phyloP scores from a whole-genome alignment of 306 rosid genomes.

The Pachyrhizus erosus region DNA sequence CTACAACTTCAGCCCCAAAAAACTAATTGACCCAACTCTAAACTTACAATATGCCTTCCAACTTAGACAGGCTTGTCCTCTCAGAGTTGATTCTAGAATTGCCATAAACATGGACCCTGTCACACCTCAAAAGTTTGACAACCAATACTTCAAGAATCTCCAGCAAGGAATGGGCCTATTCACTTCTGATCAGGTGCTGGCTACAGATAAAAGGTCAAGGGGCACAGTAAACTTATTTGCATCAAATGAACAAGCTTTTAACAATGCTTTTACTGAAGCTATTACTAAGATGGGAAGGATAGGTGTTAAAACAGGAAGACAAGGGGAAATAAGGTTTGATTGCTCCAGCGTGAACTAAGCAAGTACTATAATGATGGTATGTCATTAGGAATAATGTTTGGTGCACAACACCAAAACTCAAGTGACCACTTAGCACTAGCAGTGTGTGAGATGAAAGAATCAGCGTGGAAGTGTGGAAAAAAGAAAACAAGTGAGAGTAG shows the following conservation, averaged over 20 bases:
- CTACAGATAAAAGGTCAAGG: constrained; percentile 61
- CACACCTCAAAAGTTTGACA: constrained; percentile 66
- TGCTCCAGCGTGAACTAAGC: constrained; percentile 50
- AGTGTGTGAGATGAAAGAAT: not conserved
- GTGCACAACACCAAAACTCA: not conserved
- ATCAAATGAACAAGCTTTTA: constrained; percentile 55
- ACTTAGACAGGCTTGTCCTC: constrained; percentile 61
- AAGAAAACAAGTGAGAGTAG: not conserved
- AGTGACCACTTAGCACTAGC: not conserved
- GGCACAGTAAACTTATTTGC: constrained; percentile 66
- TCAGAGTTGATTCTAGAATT: constrained; percentile 55
- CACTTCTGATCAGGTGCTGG: constrained; percentile 69
- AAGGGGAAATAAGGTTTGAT: constrained; percentile 67
- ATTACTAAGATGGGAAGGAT: constrained; percentile 70
- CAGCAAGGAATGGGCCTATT: constrained; percentile 74
- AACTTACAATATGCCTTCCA: constrained; percentile 54
- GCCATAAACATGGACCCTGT: constrained; percentile 70
- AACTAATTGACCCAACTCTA: constrained; percentile 64
- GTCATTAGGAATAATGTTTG: not conserved
- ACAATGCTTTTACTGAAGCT: constrained; percentile 59
- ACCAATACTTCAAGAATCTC: constrained; percentile 74
- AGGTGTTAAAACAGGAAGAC: constrained; percentile 60
- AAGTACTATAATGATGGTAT: not conserved
- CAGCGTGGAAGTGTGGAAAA: not conserved
- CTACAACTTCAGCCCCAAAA: constrained; percentile 59